These are phyloP conservation scores for Keithomyces neogunnii DNA, from an alignment of 2,329 filamentous ascomycete species.

Conservation along the genomic window DNA sequence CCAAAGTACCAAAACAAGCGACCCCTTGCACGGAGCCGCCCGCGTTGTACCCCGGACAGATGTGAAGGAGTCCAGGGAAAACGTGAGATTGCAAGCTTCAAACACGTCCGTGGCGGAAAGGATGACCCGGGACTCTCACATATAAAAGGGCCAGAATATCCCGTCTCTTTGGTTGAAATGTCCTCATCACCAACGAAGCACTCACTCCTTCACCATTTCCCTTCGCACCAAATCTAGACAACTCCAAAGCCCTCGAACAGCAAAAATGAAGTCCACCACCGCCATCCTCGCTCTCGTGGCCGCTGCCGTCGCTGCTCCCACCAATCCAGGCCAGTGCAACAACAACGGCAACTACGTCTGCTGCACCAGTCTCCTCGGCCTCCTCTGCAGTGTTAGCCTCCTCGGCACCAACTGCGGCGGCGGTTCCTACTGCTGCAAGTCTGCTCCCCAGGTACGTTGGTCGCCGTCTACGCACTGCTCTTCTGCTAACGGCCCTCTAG, in stretches of 20 bases:
- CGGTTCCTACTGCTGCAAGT: constrained; percentile 5
- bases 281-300: constrained; percentile 5
- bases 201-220: not conserved
- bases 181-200: not conserved
- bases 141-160: constrained; percentile 3
- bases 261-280: constrained; percentile 6
- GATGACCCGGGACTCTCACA: not conserved
- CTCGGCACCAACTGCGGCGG: not conserved
- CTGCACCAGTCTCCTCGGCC: not conserved
- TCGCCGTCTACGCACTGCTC: not conserved
- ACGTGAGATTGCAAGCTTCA: too few species aligned
- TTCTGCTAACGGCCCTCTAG: not conserved
- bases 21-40: too few species aligned
- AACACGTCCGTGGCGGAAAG: too few species aligned
- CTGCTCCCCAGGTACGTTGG: constrained; percentile 2
- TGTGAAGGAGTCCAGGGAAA: too few species aligned
- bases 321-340: not conserved
- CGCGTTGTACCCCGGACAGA: too few species aligned
- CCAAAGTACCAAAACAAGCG: too few species aligned
- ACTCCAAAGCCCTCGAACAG: not conserved
- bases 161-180: not conserved
- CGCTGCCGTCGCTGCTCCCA: constrained; percentile 2
- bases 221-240: not conserved
- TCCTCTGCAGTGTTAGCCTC: constrained; percentile 1
- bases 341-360: constrained; percentile 1